Evolutionary conservation across 2,329 filamentous ascomycete genomes (phyloP), one percentile per base, ranked within the genome.

Genomic region (Colletotrichum sp.): DNA sequence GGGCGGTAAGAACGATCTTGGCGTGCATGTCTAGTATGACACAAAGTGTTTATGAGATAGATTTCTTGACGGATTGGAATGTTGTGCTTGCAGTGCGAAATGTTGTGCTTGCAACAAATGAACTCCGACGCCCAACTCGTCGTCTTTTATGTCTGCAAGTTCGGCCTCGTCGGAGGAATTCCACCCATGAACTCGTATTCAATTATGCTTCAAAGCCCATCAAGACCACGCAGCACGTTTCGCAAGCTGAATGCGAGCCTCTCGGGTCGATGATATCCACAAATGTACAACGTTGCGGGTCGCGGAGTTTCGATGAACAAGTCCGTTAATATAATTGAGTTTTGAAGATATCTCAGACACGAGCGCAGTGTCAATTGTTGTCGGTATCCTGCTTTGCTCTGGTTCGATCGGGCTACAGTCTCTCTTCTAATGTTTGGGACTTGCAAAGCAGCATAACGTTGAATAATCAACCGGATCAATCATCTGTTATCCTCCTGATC

Each of bases 401-500:
- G n/a, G 43, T 1, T 48, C 43, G 43, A 6, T 48, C 39, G 9
- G 39, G 3, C 18, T 12, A 1, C n/a, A 48, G 43, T 7, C 3
- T 48, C 10, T 21, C 9, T 48, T 4, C 43, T 16, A 7, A 48
- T 21, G 10, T 3, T 12, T 0, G 0, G 39, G 39, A 43, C 39
- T 43, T 43, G 16, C 2, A 10, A n/a, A n/a, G 18, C 3, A 48
- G 43, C 10, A 3, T 7, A 12, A 7, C 43, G 10, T 48, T 48
- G 9, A 8, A 21, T 12, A 21, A 12, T 2, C 10, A 21, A 0
- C 0, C 18, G n/a, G 18, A 4, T 6, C 43, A 13, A 12, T 21
- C 18, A 21, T 13, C 0, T 7, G 3, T 48, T 7, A 2, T 13
- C 10, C 43, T 13, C 6, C 6, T 48, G n/a, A 12, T 7, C 0